Evolutionary conservation across 805 yeast genomes (phyloP).

Genomic region (Candida chilensis): DNA sequence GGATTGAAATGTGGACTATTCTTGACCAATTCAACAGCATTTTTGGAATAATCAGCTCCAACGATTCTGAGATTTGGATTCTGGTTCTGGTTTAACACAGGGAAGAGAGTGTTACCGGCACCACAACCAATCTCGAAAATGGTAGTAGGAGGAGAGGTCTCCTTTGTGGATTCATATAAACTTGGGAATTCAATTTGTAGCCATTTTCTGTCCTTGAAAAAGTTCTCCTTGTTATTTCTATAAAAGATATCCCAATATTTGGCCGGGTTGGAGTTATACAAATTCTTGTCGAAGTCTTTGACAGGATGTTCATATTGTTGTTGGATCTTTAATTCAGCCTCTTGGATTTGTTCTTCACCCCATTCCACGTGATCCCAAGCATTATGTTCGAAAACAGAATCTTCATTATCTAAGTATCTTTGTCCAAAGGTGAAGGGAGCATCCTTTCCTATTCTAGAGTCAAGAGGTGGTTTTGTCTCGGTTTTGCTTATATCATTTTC

Average conservation of each 20-base stretch:
- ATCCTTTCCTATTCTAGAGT: conserved; percentile 70
- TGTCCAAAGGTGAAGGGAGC: conserved; percentile 91
- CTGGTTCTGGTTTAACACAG: conserved; percentile 73
- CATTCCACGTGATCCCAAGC: conserved; percentile 98
- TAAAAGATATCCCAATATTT: conserved; percentile 94
- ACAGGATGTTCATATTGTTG: conserved; percentile 80
- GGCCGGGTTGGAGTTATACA: conserved; percentile 81
- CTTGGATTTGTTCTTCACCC: conserved; percentile 80
- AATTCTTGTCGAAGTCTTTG: conserved; percentile 71
- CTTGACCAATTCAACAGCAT: conserved; percentile 82
- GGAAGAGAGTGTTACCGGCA: conserved; percentile 95
- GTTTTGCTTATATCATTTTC: no score
- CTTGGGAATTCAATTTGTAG: conserved; percentile 88
- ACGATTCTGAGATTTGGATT: conserved; percentile 65
- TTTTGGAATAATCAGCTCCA: conserved; percentile 86
- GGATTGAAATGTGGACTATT: conserved; percentile 51
- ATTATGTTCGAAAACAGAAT: conserved; percentile 84
- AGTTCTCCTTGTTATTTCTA: conserved; percentile 82
- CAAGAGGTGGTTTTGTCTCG: conserved; percentile 35
- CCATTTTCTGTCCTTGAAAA: conserved; percentile 97
- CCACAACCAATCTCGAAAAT: conserved; percentile 96
- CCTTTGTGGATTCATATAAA: conserved; percentile 68
- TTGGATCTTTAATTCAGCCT: conserved; percentile 66
- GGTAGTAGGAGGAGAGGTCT: conserved; percentile 58
- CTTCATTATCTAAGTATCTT: conserved; percentile 58